Evolutionary conservation across 2,329 filamentous ascomycete species (phyloP).

Genomic region (Aureobasidium sp.): DNA sequence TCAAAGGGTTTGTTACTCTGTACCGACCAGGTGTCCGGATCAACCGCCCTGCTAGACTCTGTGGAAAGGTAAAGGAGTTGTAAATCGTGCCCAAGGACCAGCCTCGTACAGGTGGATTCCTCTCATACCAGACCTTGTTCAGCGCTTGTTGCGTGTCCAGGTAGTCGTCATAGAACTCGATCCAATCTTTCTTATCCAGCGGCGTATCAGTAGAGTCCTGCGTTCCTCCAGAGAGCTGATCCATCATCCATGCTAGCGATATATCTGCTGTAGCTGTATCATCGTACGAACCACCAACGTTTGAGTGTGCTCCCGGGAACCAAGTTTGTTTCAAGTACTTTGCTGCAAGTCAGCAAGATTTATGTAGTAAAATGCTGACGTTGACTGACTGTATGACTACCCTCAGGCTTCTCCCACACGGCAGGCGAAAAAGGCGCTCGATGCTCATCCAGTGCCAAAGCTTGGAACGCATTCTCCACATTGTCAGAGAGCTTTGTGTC

Average conservation of each 20-base stretch:
- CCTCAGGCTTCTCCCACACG: conserved; percentile 34
- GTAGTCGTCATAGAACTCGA: conserved; percentile 27
- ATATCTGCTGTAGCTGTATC: conserved; percentile 28
- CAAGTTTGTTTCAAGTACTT: conserved; percentile 43
- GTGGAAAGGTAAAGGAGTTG: conserved; percentile 26
- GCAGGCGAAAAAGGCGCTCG: conserved; percentile 44
- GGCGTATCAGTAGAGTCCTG: not conserved
- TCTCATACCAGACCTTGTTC: conserved; percentile 18
- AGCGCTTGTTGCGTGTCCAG: conserved; percentile 16
- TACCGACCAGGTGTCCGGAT: conserved; percentile 25
- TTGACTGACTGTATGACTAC: conserved; percentile 18
- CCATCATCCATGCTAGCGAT: conserved; percentile 36
- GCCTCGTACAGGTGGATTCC: conserved; percentile 16
- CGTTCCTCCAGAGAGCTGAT: conserved; percentile 25
- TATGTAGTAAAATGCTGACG: not conserved
- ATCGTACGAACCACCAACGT: conserved; percentile 40
- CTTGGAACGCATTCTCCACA: conserved; percentile 49
- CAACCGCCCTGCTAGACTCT: conserved; percentile 21
- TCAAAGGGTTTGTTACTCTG: conserved; percentile 22
- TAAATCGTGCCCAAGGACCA: conserved; percentile 28
- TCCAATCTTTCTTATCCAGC: conserved; percentile 21
- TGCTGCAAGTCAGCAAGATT: conserved; percentile 2
- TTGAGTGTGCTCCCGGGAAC: conserved; percentile 47
- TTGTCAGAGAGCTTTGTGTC: conserved; percentile 26
- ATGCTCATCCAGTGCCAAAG: conserved; percentile 46